These are phyloP conservation scores for Penicillium sp. DNA, from an alignment of 2,329 filamentous ascomycete genomes.

Conservation along the genomic window DNA sequence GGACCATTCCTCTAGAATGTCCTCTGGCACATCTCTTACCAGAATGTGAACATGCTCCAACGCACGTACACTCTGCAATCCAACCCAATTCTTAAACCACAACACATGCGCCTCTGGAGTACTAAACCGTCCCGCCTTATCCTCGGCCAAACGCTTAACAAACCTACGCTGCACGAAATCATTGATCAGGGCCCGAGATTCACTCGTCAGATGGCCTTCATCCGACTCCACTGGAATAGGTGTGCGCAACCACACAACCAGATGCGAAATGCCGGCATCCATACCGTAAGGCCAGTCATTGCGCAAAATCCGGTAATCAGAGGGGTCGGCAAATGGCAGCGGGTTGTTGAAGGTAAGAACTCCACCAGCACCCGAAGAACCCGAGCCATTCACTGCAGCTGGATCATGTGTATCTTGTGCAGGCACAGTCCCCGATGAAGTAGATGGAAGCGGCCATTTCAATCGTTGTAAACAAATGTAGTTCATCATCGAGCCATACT, in stretches of 20 bases:
- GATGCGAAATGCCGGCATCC: constrained; percentile 54
- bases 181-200: constrained; percentile 50
- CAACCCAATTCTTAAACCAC: constrained; percentile 67
- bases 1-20: constrained; percentile 47
- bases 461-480: constrained; percentile 59
- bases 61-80: constrained; percentile 60
- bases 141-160: constrained; percentile 41
- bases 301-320: constrained; percentile 57
- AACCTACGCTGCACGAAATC: constrained; percentile 53
- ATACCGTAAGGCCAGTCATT: constrained; percentile 68
- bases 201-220: constrained; percentile 53
- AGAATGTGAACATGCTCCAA: constrained; percentile 60
- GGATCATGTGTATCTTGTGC: not conserved
- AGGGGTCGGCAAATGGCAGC: constrained; percentile 54
- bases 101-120: constrained; percentile 49
- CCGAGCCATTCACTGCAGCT: constrained; percentile 1
- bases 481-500: constrained; percentile 57
- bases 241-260: constrained; percentile 59
- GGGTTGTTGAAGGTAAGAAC: constrained; percentile 43
- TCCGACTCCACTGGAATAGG: constrained; percentile 47
- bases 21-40: constrained; percentile 49
- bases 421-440: not conserved
- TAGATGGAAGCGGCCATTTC: constrained; percentile 46
- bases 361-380: constrained; percentile 14
- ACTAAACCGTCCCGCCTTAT: constrained; percentile 29